A percentile compares a stretch with the other conserved stretches of the same genome.
phyloP scores from a whole-genome alignment of 371 early-diverging fungal genomes.

The Mucor plumbeus region DNA sequence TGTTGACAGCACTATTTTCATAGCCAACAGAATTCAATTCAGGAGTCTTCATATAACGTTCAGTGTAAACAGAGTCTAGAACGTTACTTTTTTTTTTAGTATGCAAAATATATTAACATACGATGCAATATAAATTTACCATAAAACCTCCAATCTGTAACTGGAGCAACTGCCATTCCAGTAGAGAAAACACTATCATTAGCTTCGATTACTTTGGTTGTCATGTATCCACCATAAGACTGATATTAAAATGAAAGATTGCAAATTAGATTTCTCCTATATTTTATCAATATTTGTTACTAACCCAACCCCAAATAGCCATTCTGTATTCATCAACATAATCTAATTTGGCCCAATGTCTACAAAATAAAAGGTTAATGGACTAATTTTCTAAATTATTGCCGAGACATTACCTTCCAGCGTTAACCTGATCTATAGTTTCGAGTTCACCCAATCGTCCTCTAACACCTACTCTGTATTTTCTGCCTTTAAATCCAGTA shows the following conservation, averaged over 20 bases:
- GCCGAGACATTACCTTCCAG: conserved; percentile 57
- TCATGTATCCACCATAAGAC: conserved; percentile 95
- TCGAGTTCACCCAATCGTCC: conserved; percentile 85
- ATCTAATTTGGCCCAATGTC: conserved; percentile 62
- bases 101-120: not conserved
- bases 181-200: conserved; percentile 80
- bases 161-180: conserved; percentile 96
- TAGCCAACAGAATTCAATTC: conserved; percentile 81
- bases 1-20: conserved; percentile 73
- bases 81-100: too few relatives aligned
- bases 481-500: conserved; percentile 87
- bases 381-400: not conserved
- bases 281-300: not conserved
- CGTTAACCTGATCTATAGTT: conserved; percentile 85
- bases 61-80: conserved; percentile 92
- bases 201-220: conserved; percentile 85
- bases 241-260: conserved; percentile 18
- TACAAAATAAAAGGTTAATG: not conserved
- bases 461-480: conserved; percentile 78
- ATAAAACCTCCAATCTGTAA: conserved; percentile 90
- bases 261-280: not conserved
- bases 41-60: conserved; percentile 95
- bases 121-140: conserved; percentile 36
- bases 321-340: conserved; percentile 80
- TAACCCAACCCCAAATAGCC: conserved; percentile 95